A percentile compares a stretch with the other conserved stretches of the same genome.
phyloP scores from a whole-genome alignment of 768 basidiomycete species.

The Lenzites betulinus region DNA sequence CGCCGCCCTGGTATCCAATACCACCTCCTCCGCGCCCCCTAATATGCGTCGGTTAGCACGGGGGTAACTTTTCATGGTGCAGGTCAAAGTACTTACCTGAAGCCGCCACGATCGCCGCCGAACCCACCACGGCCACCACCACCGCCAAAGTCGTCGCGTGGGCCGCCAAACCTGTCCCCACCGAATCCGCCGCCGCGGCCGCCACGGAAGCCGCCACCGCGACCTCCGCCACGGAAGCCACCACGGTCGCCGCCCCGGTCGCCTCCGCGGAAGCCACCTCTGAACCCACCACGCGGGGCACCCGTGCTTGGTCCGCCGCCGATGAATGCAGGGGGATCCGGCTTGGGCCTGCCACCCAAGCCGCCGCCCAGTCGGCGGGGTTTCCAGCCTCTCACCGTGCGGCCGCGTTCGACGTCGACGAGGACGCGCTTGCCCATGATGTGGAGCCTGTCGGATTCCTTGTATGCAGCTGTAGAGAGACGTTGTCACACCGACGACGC shows the following conservation, averaged over 20 bases:
- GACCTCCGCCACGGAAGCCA: conserved; percentile 35
- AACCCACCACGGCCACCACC: conserved; percentile 45
- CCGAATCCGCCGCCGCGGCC: conserved; percentile 33
- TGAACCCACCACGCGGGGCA: conserved; percentile 35
- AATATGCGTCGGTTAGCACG: conserved; percentile 6
- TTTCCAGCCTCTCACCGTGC: conserved; percentile 98
- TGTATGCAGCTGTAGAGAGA: conserved; percentile 78
- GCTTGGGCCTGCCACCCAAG: conserved; percentile 96
- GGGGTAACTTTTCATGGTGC: neutral
- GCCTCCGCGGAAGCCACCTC: conserved; percentile 36
- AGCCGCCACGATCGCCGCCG: conserved; percentile 20
- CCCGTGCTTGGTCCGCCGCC: conserved; percentile 37
- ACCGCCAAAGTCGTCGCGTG: conserved; percentile 41
- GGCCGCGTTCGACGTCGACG: conserved; percentile 97
- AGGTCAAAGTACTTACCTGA: conserved; percentile 8
- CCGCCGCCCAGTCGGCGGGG: conserved; percentile 96
- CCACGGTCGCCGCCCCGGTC: conserved; percentile 36
- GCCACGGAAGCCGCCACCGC: conserved; percentile 35
- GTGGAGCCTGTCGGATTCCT: conserved; percentile 95
- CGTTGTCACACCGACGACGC: conserved; percentile 22
- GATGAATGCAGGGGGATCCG: conserved; percentile 41
- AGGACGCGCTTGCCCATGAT: conserved; percentile 96
- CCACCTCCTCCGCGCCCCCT: conserved; percentile 73
- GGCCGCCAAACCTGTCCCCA: conserved; percentile 37
- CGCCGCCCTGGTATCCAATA: conserved; percentile 67